These are phyloP conservation scores for Myriosclerotinia curreyana DNA, from an alignment of 2,329 filamentous ascomycete species.

Conservation along the genomic window DNA sequence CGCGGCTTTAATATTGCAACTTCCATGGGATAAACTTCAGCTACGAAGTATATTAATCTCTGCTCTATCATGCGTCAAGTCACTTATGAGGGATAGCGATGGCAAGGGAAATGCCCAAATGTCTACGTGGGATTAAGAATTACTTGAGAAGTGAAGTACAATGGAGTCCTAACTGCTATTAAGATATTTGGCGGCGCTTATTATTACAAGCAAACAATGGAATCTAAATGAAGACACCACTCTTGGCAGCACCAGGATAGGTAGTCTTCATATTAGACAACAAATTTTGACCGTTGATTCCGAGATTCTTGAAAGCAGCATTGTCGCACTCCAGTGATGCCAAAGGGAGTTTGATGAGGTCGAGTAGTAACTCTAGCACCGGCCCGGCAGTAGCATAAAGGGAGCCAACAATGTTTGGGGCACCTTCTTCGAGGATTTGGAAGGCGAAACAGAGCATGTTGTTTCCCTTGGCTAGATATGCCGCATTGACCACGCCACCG, in stretches of 20 bases:
- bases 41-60: too few relatives aligned
- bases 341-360: not conserved
- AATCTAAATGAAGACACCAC: not conserved
- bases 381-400: not conserved
- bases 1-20: too few relatives aligned
- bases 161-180: too few relatives aligned
- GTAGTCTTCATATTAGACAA: not conserved
- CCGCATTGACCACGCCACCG: conserved; percentile 45
- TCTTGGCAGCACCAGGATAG: conserved; percentile 9
- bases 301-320: not conserved
- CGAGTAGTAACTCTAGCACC: not conserved
- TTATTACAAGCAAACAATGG: too few relatives aligned
- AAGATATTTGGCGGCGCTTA: too few relatives aligned
- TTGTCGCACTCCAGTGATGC: not conserved
- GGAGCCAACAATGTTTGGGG: conserved; percentile 23
- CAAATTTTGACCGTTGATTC: not conserved
- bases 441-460: conserved; percentile 47
- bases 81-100: too few relatives aligned
- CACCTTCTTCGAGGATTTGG: conserved; percentile 41
- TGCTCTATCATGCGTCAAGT: too few relatives aligned
- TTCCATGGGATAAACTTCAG: too few relatives aligned
- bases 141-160: too few relatives aligned
- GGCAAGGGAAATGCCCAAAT: too few relatives aligned
- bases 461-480: conserved; percentile 46
- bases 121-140: too few relatives aligned